Evolutionary conservation across 129 eudicot species (phyloP), one percentile per base, ranked within the genome.

Genomic region (Centaurea solstitialis): DNA sequence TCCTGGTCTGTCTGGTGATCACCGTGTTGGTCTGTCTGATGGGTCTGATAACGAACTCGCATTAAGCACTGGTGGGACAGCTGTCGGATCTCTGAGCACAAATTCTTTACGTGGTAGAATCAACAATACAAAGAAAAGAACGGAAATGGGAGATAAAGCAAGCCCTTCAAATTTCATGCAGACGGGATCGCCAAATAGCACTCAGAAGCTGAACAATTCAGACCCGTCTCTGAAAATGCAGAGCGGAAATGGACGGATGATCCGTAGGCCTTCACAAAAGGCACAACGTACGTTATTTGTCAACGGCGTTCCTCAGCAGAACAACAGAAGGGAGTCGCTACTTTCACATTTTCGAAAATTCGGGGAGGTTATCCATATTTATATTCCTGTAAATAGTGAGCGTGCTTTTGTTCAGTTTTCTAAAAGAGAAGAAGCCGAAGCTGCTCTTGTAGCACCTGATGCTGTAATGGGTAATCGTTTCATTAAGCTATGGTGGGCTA

Each of bases 381-480:
- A 82, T 79, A 90, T 90, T 62, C 98, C 98, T 9, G 6, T 69
- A 45, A 80, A 92, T 77, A 87, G 88, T 65, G 94, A 94, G 68
- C 87, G 91, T 68, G 98, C 98, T 68, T 92, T 94, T 92, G 93
- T 94, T 83, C 97, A 90, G 85, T 92, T 92, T 76, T 94, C 94
- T 33, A 92, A 83, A 83, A 90, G 96, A 79, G 92, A 90, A 89
- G 98, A 90, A 89, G 98, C 98, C 33, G 97, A 94, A 74, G 91
- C 88, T 68, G 97, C 98, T 66, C 70, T 93, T 11, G 84, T 79
- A 83, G 91, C 98, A 77, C 98, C 98, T 79, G 98, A 93, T 84
- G 98, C 98, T 62, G 96, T 93, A 70, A 90, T 93, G 93, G 98
- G 96, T n/a, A 93, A 91, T 74, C 89, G 96, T 21, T 93, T 93